Evolutionary conservation across 2,329 filamentous ascomycete genomes (phyloP).

Genomic region (Cladosporium velox): DNA sequence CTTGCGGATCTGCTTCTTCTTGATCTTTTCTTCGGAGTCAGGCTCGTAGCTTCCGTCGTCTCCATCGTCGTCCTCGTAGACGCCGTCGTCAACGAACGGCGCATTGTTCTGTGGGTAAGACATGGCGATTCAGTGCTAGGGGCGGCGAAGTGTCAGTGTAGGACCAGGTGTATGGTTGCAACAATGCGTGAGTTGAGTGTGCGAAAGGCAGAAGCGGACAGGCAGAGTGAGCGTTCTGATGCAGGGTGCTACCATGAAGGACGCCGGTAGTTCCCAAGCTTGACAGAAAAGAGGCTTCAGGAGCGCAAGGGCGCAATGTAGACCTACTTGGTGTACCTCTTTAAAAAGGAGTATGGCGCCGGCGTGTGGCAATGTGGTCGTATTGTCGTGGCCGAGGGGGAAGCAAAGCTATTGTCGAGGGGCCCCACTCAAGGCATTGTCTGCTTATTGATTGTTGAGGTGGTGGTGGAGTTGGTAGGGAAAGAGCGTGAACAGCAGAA

Average conservation of each 20-base stretch:
- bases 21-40: neutral
- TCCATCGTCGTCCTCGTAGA: neutral
- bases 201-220: neutral
- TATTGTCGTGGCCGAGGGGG: neutral
- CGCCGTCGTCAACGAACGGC: neutral
- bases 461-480: neutral
- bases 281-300: neutral
- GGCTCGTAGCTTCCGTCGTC: neutral
- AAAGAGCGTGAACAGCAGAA: neutral
- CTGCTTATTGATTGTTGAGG: neutral
- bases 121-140: neutral
- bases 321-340: neutral
- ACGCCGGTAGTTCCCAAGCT: neutral
- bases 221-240: neutral
- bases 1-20: conserved; percentile 24
- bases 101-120: neutral
- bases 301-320: neutral
- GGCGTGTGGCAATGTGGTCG: neutral
- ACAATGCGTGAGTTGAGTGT: neutral
- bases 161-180: neutral
- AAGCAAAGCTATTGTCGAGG: neutral
- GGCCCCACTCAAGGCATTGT: neutral
- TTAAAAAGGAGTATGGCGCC: neutral
- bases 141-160: neutral
- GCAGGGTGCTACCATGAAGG: neutral